phyloP scores from a whole-genome alignment of 352 stramenopile genomes.

The Phytopythium cucurbitacearum region DNA sequence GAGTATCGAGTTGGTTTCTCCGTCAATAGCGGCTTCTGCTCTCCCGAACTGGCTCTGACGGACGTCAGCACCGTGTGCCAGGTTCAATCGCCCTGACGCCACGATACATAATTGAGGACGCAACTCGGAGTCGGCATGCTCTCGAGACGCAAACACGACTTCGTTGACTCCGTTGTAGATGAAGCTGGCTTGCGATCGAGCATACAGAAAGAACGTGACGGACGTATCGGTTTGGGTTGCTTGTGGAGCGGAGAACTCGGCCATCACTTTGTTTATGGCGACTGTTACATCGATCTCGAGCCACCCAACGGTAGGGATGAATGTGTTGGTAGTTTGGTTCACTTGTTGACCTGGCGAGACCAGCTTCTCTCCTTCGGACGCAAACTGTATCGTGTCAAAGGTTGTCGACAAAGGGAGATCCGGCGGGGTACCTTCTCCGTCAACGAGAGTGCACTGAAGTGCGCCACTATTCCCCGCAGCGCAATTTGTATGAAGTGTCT shows the following conservation, averaged over 20 bases:
- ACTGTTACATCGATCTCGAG: conserved; percentile 65
- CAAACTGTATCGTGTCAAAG: conserved; percentile 19
- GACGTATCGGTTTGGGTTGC: conserved; percentile 14
- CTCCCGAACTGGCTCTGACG: conserved; percentile 48
- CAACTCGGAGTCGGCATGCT: conserved; percentile 25
- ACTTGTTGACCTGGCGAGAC: conserved; percentile 31
- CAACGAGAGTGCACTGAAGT: conserved; percentile 18
- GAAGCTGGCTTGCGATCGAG: conserved; percentile 30
- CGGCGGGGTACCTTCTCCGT: conserved; percentile 11
- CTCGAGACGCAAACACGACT: conserved; percentile 51
- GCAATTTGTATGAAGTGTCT: conserved; percentile 17
- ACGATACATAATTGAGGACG: conserved; percentile 38
- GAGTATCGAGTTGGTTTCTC: conserved; percentile 23
- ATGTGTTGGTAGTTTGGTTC: conserved; percentile 31
- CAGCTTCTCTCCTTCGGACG: conserved; percentile 20
- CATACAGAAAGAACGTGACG: conserved; percentile 59
- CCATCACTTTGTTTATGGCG: conserved; percentile 48
- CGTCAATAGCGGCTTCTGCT: conserved; percentile 48
- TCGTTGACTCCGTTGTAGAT: conserved; percentile 50
- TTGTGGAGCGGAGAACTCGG: conserved; percentile 19
- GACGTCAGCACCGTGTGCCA: conserved; percentile 22
- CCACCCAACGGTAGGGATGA: conserved; percentile 35
- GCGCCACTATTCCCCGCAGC: conserved; percentile 5
- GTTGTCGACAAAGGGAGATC: conserved; percentile 30
- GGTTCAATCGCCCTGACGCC: conserved; percentile 50